A percentile compares a stretch with the other conserved stretches of the same genome.
phyloP scores from a whole-genome alignment of 208 protist genomes.

The Trypanosoma rangeli region DNA sequence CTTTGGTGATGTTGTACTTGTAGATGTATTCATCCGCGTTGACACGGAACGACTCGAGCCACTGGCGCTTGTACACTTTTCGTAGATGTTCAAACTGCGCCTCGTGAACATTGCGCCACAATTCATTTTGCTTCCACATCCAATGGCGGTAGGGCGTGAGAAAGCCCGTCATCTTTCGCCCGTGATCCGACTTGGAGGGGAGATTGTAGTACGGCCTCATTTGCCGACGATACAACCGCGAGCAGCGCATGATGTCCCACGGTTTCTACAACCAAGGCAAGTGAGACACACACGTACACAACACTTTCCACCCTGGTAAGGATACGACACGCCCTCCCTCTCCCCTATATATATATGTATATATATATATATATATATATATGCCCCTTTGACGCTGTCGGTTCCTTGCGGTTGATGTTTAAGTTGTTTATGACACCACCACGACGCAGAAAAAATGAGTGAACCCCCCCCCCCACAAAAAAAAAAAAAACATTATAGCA shows the following conservation, averaged over 20 bases:
- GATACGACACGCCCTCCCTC: too few relatives aligned
- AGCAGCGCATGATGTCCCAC: slow-evolving; percentile 45
- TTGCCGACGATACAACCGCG: slow-evolving; percentile 36
- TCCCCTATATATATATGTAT: too few relatives aligned
- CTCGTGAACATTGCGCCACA: slow-evolving; percentile 92
- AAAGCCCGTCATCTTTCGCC: slow-evolving; percentile 87
- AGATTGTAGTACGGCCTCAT: slow-evolving; percentile 89
- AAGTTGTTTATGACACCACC: too few relatives aligned
- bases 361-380: too few relatives aligned
- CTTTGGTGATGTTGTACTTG: slow-evolving; percentile 93
- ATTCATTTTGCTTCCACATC: slow-evolving; percentile 94
- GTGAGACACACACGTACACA: too few relatives aligned
- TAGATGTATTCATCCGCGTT: slow-evolving; percentile 93
- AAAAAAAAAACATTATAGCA: too few relatives aligned
- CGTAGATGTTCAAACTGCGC: slow-evolving; percentile 92
- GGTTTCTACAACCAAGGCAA: background rate
- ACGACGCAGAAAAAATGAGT: too few relatives aligned
- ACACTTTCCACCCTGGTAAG: too few relatives aligned
- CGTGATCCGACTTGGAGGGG: slow-evolving; percentile 81
- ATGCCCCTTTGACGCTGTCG: too few relatives aligned
- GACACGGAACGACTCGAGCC: slow-evolving; percentile 90
- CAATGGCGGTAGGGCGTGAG: slow-evolving; percentile 89
- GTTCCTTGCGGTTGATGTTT: too few relatives aligned
- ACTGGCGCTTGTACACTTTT: slow-evolving; percentile 91
- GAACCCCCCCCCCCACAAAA: too few relatives aligned